phyloP scores from a whole-genome alignment of 192 early-diverging fungal genomes.

The Physocladia obscura region DNA sequence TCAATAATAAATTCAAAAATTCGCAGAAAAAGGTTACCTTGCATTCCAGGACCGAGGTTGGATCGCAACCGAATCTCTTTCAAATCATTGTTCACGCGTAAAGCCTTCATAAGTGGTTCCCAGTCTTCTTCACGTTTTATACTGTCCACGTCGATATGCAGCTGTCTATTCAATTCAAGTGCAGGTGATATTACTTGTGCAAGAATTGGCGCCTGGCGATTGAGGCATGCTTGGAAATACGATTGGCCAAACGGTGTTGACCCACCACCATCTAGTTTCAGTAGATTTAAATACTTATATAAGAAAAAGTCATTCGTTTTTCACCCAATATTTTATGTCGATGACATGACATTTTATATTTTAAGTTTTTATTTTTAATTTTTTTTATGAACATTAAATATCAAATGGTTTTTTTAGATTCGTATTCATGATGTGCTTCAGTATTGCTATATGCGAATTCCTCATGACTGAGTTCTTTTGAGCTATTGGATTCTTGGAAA shows the following conservation, averaged over 20 bases:
- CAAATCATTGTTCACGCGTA: slow-evolving; percentile 29
- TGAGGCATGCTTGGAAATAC: slow-evolving; percentile 25
- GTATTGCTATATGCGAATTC: too few species aligned
- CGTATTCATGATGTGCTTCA: too few species aligned
- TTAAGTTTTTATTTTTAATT: too few species aligned
- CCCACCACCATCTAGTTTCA: slow-evolving; percentile 27
- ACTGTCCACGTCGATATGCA: slow-evolving; percentile 35
- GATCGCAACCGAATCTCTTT: slow-evolving; percentile 19
- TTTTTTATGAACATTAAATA: too few species aligned
- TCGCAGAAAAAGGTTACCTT: slow-evolving; percentile 7
- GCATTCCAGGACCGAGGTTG: slow-evolving; percentile 23
- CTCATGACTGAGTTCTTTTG: too few species aligned
- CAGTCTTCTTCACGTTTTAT: slow-evolving; percentile 38
- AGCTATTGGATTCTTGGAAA: neutral
- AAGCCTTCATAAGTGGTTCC: slow-evolving; percentile 29
- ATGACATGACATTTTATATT: too few species aligned
- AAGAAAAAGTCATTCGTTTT: too few species aligned
- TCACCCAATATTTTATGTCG: too few species aligned
- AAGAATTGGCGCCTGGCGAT: slow-evolving; percentile 17
- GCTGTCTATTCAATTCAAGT: slow-evolving; percentile 3
- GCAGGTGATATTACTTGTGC: slow-evolving; percentile 25
- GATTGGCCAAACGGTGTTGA: slow-evolving; percentile 21
- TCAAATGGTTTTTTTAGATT: too few species aligned
- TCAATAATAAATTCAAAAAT: too few species aligned
- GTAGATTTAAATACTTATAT: too few species aligned